Conservation (phyloP, 768 basidiomycete genomes). For the Mycena amicta region DNA sequence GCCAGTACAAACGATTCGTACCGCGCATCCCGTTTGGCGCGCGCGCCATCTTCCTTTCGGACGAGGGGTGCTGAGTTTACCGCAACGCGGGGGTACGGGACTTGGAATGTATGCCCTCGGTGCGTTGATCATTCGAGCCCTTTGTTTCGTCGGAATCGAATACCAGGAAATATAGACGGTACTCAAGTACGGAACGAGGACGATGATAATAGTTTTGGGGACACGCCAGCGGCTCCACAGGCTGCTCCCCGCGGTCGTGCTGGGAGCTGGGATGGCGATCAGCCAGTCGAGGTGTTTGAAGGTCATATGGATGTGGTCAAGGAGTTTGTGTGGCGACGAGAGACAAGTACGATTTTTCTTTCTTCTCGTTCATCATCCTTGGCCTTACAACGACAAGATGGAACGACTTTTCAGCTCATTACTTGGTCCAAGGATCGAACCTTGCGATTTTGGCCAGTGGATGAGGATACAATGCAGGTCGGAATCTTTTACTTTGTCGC, state of each 20-base stretch:
- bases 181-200: too few relatives aligned
- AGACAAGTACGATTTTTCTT: conserved; percentile 42
- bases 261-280: conserved; percentile 30
- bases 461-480: conserved; percentile 69
- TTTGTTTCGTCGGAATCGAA: too few relatives aligned
- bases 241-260: not conserved
- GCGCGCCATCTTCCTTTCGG: conserved; percentile 94
- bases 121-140: conserved; percentile 19
- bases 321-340: conserved; percentile 94
- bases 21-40: conserved; percentile 91
- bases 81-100: conserved; percentile 83
- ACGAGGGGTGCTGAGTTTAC: conserved; percentile 80
- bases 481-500: not conserved
- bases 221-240: too few relatives aligned
- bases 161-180: too few relatives aligned
- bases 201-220: too few relatives aligned
- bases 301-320: conserved; percentile 94
- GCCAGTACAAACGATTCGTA: conserved; percentile 60
- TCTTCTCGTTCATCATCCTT: not conserved
- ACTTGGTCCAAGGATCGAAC: conserved; percentile 89
- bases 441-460: conserved; percentile 88
- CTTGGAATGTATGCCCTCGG: conserved; percentile 79
- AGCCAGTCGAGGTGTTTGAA: conserved; percentile 74
- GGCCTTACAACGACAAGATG: conserved; percentile 30
- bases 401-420: conserved; percentile 59